Base-by-base conservation (phyloP, 164 flowering plant genomes). In the Dillenia suffruticosa region DNA sequence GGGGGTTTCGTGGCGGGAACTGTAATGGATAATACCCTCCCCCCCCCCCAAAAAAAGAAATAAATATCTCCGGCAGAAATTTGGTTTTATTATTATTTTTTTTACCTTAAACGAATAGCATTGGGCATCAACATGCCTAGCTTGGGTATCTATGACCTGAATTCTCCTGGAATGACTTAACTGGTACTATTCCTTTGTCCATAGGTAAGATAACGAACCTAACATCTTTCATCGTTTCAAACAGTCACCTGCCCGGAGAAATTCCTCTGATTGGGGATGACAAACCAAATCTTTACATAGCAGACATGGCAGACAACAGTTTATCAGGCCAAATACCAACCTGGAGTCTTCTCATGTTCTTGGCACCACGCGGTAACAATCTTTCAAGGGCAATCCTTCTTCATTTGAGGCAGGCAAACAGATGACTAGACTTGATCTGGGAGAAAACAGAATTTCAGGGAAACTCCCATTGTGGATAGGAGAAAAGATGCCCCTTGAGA, bases 281-380 rank as follows among this genome's bases (percentile, higher is more conserved):
- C 24, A 44, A 15, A 14, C 50, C 62, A 9, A 12, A 9, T 3
- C 13, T 56, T 15, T 8, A 5, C 2, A 22, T 63, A 2, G 10
- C 63, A 16, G 68, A 69, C 46, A n/a, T 76, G 58, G 48, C 69
- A 17, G 44, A 45, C 55, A 72, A 66, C 22, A 49, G 53, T 16
- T 54, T 67, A 8, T 62, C 70, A 2, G 75, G 78, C 3, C 12
- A 12, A 0, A 61, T 76, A 13, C 79, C 74, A 40, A 58, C 12
- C 26, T 73, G 10, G 13, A 5, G 9, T 1, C 14, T 0, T 0
- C 65, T 67, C 16, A 12, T n/a, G 15, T 14, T 40, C 7, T 50
- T 70, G 53, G 50, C 44, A 47, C 12, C 64, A 56, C 46, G 32
- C 43, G 46, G 40, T 48, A 70, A 70, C 47, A n/a, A 12, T 24